These are phyloP conservation scores for Verticillium nubilum DNA, from an alignment of 2,329 filamentous ascomycete genomes.

Conservation along the genomic window DNA sequence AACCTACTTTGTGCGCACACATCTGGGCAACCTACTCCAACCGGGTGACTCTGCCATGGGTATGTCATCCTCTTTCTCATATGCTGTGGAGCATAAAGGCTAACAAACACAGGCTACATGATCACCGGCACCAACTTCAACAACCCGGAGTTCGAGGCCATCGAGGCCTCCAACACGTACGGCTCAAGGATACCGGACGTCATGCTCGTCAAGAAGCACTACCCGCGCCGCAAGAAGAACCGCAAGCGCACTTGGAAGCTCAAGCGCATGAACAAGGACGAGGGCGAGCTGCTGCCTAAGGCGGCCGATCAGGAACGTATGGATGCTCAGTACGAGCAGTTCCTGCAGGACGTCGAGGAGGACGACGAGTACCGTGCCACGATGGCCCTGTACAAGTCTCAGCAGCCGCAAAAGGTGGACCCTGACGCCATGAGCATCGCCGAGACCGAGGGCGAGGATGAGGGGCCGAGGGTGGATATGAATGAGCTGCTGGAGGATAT, in stretches of 20 bases:
- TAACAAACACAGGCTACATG: conserved; percentile 61
- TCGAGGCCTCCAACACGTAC: conserved; percentile 74
- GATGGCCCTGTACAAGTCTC: conserved; percentile 78
- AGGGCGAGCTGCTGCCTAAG: conserved; percentile 79
- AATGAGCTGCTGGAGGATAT: conserved; percentile 86
- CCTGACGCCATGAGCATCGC: conserved; percentile 64
- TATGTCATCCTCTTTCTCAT: not conserved
- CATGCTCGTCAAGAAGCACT: conserved; percentile 94
- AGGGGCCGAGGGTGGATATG: conserved; percentile 67
- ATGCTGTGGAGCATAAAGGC: not conserved
- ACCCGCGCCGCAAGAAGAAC: conserved; percentile 77
- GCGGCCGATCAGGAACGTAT: conserved; percentile 83
- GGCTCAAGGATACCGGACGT: conserved; percentile 82
- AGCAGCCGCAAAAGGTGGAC: conserved; percentile 41
- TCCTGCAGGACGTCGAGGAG: conserved; percentile 94
- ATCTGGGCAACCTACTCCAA: conserved; percentile 79
- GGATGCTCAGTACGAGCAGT: conserved; percentile 94
- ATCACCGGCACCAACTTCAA: conserved; percentile 89
- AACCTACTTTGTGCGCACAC: conserved; percentile 85
- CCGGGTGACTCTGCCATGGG: conserved; percentile 81
- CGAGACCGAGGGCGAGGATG: conserved; percentile 58
- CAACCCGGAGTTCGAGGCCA: conserved; percentile 74
- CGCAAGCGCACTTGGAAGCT: conserved; percentile 86
- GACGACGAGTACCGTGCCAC: conserved; percentile 82
- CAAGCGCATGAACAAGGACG: conserved; percentile 87